Evolutionary conservation across 2,329 filamentous ascomycete genomes (phyloP).

Genomic region (Rhexocercosporidium sp.): DNA sequence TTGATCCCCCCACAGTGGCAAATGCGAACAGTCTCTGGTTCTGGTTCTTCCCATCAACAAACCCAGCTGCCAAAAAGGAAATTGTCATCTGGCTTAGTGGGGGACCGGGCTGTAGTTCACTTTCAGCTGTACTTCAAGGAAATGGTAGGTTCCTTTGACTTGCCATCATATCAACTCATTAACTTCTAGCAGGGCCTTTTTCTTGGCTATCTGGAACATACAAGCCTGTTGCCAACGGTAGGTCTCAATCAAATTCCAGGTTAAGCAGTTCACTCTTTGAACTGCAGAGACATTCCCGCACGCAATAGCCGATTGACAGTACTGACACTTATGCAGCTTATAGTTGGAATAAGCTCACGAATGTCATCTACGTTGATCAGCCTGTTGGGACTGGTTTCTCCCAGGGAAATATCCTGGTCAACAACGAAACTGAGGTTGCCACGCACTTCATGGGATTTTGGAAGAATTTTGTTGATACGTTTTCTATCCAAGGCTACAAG

Average conservation of each 20-base stretch:
- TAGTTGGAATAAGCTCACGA: constrained; percentile 38
- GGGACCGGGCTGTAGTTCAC: constrained; percentile 91
- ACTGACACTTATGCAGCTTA: constrained; percentile 23
- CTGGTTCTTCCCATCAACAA: constrained; percentile 60
- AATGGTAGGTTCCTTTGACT: constrained; percentile 26
- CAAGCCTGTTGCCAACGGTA: constrained; percentile 33
- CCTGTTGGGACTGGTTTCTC: constrained; percentile 54
- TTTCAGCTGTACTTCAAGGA: constrained; percentile 84
- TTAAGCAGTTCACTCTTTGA: not conserved
- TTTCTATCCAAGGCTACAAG: constrained; percentile 59
- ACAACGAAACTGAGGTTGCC: constrained; percentile 57
- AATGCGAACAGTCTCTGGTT: constrained; percentile 55
- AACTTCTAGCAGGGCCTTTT: constrained; percentile 28
- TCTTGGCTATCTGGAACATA: constrained; percentile 39
- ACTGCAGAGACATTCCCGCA: not conserved
- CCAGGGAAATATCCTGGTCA: constrained; percentile 57
- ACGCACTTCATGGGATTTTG: constrained; percentile 64
- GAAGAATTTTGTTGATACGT: constrained; percentile 66
- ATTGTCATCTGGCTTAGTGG: constrained; percentile 85
- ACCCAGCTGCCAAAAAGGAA: constrained; percentile 52
- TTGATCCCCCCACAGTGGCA: constrained; percentile 50
- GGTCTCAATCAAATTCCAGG: not conserved
- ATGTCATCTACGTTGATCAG: constrained; percentile 40
- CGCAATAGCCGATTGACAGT: not conserved
- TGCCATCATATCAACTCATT: not conserved